Evolutionary conservation across 768 basidiomycete genomes (phyloP).

Genomic region (Suillus occidentalis): DNA sequence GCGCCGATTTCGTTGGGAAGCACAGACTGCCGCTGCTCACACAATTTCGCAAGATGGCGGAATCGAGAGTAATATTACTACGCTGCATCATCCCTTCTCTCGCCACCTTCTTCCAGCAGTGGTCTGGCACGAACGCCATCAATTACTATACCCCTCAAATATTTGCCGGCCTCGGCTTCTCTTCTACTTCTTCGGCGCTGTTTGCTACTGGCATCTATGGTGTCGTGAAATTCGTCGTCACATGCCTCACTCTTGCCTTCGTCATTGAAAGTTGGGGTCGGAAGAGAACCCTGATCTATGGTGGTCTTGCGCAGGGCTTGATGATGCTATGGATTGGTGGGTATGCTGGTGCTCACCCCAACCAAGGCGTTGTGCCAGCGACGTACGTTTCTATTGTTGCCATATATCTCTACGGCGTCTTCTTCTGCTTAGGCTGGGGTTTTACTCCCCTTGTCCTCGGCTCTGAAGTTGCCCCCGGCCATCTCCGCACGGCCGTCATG

Average conservation of each 20-base stretch:
- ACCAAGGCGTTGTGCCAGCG: conserved; percentile 22
- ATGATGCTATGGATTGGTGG: conserved; percentile 40
- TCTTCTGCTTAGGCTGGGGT: conserved; percentile 37
- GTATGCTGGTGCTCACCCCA: conserved; percentile 32
- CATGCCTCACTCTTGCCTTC: conserved; percentile 33
- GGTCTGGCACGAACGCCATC: conserved; percentile 43
- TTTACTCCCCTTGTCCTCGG: conserved; percentile 35
- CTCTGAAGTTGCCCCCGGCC: conserved; percentile 37
- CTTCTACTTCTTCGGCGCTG: conserved; percentile 30
- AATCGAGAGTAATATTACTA: conserved; percentile 27
- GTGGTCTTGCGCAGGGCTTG: conserved; percentile 35
- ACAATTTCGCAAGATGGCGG: conserved; percentile 37
- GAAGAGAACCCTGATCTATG: conserved; percentile 36
- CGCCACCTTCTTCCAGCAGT: conserved; percentile 39
- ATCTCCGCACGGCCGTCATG: conserved; percentile 34
- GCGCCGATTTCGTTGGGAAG: conserved; percentile 35
- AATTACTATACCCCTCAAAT: conserved; percentile 42
- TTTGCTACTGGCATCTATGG: conserved; percentile 44
- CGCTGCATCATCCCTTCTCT: conserved; percentile 34
- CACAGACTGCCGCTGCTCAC: conserved; percentile 21
- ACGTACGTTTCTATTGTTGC: conserved; percentile 37
- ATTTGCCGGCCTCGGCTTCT: conserved; percentile 37
- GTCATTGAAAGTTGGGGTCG: conserved; percentile 41
- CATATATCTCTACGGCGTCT: conserved; percentile 37
- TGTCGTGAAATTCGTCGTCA: conserved; percentile 37